A percentile compares a stretch with the other conserved stretches of the same genome.
phyloP scores from a whole-genome alignment of 139 green algal genomes.

The Coelastrella sp. region DNA sequence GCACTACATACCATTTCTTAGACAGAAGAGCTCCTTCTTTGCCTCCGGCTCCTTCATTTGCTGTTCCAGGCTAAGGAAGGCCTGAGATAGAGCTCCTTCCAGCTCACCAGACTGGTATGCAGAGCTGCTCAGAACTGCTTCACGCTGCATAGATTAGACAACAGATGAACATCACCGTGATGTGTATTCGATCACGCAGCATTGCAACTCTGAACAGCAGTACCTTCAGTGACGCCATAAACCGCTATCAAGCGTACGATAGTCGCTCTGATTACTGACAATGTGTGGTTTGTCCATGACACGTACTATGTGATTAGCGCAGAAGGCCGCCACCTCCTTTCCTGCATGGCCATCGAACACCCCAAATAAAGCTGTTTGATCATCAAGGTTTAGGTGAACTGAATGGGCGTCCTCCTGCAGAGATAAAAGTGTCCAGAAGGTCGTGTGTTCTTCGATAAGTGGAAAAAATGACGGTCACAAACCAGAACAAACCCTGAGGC shows the following conservation, averaged over 20 bases:
- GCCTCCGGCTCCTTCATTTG: slow-evolving; percentile 13
- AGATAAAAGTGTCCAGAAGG: neutral
- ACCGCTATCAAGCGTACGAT: too few relatives aligned
- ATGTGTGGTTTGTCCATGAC: too few relatives aligned
- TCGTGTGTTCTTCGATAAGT: too few relatives aligned
- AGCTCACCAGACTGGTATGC: neutral
- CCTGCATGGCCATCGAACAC: slow-evolving; percentile 49
- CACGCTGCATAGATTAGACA: too few relatives aligned
- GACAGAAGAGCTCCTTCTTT: slow-evolving; percentile 32
- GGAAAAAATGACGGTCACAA: too few relatives aligned
- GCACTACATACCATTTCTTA: slow-evolving; percentile 18
- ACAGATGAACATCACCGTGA: too few relatives aligned
- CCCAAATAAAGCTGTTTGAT: slow-evolving; percentile 31
- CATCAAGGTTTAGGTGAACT: slow-evolving; percentile 34
- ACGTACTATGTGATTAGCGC: slow-evolving; percentile 41
- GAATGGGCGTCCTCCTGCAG: slow-evolving; percentile 40
- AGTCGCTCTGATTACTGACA: too few relatives aligned
- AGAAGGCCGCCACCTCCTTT: slow-evolving; percentile 42
- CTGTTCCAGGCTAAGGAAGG: slow-evolving; percentile 35
- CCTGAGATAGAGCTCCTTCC: slow-evolving; percentile 11
- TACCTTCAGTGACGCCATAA: too few relatives aligned
- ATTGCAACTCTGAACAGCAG: too few relatives aligned
- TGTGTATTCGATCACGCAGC: too few relatives aligned
- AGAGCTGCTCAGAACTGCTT: neutral
- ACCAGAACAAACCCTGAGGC: too few relatives aligned